phyloP scores from a whole-genome alignment of 306 rosid genomes.

The Cucurbita moschata region DNA sequence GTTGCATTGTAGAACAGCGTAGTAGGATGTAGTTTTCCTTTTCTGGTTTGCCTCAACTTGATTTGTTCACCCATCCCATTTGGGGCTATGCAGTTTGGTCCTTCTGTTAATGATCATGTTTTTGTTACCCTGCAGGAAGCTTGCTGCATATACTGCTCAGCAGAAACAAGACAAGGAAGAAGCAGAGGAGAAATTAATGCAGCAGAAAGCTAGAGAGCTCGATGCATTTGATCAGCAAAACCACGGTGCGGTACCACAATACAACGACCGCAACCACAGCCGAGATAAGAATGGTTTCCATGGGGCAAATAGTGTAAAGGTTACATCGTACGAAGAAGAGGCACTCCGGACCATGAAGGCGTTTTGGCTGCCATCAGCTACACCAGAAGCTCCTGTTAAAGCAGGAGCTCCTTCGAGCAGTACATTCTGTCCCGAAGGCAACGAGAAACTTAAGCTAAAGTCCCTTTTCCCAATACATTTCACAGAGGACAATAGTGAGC shows the following conservation, averaged over 20 bases:
- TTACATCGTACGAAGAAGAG: slow-evolving; percentile 95
- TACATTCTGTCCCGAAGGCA: slow-evolving; percentile 79
- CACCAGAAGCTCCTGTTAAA: slow-evolving; percentile 75
- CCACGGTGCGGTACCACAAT: slow-evolving; percentile 87
- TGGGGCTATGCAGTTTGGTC: too few species aligned
- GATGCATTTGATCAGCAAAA: slow-evolving; percentile 98
- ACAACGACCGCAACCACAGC: slow-evolving; percentile 56
- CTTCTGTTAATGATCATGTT: too few species aligned
- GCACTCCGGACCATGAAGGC: slow-evolving; percentile 98
- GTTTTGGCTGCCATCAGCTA: slow-evolving; percentile 97
- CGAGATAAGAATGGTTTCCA: slow-evolving; percentile 76
- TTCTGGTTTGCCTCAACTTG: too few species aligned
- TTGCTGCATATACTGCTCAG: slow-evolving; percentile 69
- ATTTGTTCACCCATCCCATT: too few species aligned
- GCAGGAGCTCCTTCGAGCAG: slow-evolving; percentile 57
- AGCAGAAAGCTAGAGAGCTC: slow-evolving; percentile 80
- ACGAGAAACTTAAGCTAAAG: slow-evolving; percentile 78
- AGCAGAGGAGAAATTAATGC: slow-evolving; percentile 57
- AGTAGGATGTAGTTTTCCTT: too few species aligned
- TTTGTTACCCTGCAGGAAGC: slow-evolving; percentile 25
- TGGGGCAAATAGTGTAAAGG: slow-evolving; percentile 96
- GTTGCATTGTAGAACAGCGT: too few species aligned
- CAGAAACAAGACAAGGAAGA: slow-evolving; percentile 79
- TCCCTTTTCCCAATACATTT: slow-evolving; percentile 59
- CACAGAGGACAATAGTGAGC: slow-evolving; percentile 63